Evolutionary conservation across 768 basidiomycete species (phyloP).

Genomic region (Boletus sensibilis): DNA sequence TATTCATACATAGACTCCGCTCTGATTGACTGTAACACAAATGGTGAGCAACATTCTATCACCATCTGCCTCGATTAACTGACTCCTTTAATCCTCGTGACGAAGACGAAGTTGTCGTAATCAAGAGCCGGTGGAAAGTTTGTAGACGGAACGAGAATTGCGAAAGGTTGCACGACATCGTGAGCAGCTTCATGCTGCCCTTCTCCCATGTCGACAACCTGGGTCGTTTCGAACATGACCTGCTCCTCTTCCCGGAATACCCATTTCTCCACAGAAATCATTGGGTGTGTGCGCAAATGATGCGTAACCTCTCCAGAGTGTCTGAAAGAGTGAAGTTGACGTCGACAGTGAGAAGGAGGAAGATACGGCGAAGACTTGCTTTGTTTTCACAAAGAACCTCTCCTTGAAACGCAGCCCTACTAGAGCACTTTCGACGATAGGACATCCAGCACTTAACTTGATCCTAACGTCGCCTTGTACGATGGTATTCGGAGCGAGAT

Average conservation of each 20-base stretch:
- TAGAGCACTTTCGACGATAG: background rate
- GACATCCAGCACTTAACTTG: background rate
- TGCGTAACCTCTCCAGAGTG: background rate
- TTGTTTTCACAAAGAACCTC: background rate
- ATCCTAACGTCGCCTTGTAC: background rate
- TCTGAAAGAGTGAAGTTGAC: background rate
- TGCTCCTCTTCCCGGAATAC: too few relatives aligned
- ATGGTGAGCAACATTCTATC: too few relatives aligned
- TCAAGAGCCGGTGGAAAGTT: too few relatives aligned
- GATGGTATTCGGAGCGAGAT: background rate
- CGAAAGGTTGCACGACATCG: too few relatives aligned
- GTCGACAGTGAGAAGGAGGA: background rate
- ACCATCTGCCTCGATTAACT: too few relatives aligned
- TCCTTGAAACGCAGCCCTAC: background rate
- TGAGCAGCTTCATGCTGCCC: too few relatives aligned
- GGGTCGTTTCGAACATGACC: too few relatives aligned
- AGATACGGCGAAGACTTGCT: background rate
- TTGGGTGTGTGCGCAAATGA: background rate
- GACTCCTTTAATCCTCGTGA: too few relatives aligned
- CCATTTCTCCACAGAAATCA: background rate
- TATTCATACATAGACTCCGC: conserved; percentile 7
- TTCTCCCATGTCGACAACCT: background rate
- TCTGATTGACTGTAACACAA: too few relatives aligned
- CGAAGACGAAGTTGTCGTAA: too few relatives aligned
- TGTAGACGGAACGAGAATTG: too few relatives aligned